These are phyloP conservation scores for Populus tomentosa DNA, from an alignment of 441 rosid genomes.

Conservation along the genomic window DNA sequence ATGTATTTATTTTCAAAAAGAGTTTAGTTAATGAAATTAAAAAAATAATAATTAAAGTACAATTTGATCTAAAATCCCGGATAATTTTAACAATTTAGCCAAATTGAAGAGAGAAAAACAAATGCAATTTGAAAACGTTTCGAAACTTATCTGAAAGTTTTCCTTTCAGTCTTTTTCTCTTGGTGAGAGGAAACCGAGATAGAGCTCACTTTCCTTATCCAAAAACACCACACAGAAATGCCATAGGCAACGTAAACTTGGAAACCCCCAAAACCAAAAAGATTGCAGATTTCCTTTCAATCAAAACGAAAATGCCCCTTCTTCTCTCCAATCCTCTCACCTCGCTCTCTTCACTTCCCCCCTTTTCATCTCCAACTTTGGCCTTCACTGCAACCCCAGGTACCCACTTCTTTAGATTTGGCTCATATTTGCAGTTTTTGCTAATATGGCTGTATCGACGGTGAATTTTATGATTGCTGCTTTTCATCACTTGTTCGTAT, in stretches of 20 bases:
- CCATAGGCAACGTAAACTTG: not conserved
- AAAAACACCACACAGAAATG: not conserved
- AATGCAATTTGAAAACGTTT: not conserved
- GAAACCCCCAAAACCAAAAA: not conserved
- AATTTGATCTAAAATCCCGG: not conserved
- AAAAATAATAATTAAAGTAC: not conserved
- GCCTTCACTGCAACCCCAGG: conserved; percentile 36
- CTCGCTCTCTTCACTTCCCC: conserved; percentile 23
- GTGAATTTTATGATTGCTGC: not conserved
- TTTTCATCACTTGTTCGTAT: not conserved
- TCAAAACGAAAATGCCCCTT: conserved; percentile 37
- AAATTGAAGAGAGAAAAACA: not conserved
- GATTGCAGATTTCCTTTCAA: not conserved
- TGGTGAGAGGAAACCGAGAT: not conserved
- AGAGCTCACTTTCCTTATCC: not conserved
- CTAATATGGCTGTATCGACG: not conserved
- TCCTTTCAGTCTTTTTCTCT: not conserved
- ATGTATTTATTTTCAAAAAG: too few relatives aligned
- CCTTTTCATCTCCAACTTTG: conserved; percentile 19
- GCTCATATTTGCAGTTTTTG: not conserved
- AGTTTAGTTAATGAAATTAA: not conserved
- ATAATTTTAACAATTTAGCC: not conserved
- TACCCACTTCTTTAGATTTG: conserved; percentile 7
- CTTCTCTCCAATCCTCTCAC: conserved; percentile 46
- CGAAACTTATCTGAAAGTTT: not conserved